A percentile compares a stretch with the other conserved stretches of the same genome.
Conservation (phyloP, 495 filamentous ascomycete genomes). For the Podospora didyma region DNA sequence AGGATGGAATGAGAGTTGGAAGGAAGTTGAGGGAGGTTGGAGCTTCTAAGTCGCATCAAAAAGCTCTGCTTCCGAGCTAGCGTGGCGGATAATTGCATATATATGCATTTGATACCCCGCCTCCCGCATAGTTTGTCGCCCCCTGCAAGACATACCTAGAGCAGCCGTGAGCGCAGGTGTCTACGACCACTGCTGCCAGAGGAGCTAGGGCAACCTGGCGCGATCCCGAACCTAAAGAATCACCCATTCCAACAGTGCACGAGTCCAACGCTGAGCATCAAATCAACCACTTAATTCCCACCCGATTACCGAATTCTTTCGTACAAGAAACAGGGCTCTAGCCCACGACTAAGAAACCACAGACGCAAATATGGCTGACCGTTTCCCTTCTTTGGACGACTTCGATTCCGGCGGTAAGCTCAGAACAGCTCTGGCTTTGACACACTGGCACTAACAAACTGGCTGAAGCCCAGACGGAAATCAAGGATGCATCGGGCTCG, state of each 20-base stretch:
- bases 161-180: too few relatives aligned
- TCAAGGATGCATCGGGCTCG: conserved; percentile 36
- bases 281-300: neutral
- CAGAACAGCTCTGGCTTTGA: conserved; percentile 7
- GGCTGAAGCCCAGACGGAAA: conserved; percentile 41
- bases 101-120: neutral
- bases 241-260: neutral
- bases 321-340: neutral
- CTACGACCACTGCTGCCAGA: too few relatives aligned
- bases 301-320: neutral
- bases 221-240: neutral
- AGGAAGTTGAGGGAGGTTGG: conserved; percentile 14
- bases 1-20: conserved; percentile 9
- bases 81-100: neutral
- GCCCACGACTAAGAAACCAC: neutral
- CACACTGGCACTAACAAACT: conserved; percentile 21
- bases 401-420: conserved; percentile 77
- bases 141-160: too few relatives aligned
- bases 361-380: conserved; percentile 71
- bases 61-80: conserved; percentile 3
- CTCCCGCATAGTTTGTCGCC: neutral
- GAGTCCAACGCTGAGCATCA: neutral
- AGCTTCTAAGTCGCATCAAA: conserved; percentile 14
- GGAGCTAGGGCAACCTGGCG: conserved; percentile 4
- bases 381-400: conserved; percentile 95